Evolutionary conservation across 345 rosid genomes (phyloP), one percentile per base, ranked within the genome.

Genomic region (Durio zibethinus): DNA sequence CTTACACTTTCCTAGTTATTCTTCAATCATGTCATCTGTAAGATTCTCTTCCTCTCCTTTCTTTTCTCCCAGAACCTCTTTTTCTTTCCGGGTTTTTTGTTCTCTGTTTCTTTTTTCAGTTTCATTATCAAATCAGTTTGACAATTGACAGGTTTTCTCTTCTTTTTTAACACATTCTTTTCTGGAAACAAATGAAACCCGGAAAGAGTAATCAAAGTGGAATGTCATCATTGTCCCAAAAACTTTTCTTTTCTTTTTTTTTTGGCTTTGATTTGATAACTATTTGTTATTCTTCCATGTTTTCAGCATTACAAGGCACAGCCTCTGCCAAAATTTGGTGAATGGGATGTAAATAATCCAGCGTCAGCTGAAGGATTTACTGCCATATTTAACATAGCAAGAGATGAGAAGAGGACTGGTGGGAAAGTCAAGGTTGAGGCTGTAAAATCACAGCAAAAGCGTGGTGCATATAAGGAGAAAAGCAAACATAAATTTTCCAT

Each of bases 341-440:
- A 94, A 88, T 92, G 98, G 98, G 98, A 94, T 76, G 98, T 94
- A 67, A 94, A 94, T 88, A 97, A 94, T 81, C 98, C 98, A 73
- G 94, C 97, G 59, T 94, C 98, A 42, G 98, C 97, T 18, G 98
- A 93, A 83, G 98, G 98, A 71, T 94, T 93, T 79, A 93, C 97
- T 21, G 97, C 88, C 81, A 94, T 90, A 68, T 94, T 94, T 79
- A 93, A 93, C 87, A 90, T 91, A 87, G 98, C 97, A 62, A 89
- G 97, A 83, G 93, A 94, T 88, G 98, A 94, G 88, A 94, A 91
- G 73, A 94, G 93, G 83, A 89, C 97, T 0, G 97, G 97, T 72
- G 97, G 93, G 78, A 79, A 89, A 76, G 87, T 92, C 0, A 97
- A 88, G 15, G 42, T 36, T 20, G 38, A 4, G 38, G 23, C 48